Base-by-base conservation (phyloP, 192 early-diverging fungal species). In the Gigaspora rosea region DNA sequence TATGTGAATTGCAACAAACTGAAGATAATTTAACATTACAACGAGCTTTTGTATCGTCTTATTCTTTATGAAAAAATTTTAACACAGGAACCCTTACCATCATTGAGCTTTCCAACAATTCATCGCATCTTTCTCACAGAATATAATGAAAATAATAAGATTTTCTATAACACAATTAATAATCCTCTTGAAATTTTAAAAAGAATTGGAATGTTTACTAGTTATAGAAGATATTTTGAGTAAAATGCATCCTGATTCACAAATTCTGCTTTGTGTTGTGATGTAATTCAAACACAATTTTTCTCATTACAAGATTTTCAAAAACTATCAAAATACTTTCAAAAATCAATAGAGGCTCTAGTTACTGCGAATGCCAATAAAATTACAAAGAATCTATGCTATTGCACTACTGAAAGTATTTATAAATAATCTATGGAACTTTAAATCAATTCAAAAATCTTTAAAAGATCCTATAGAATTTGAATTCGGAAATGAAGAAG, bases 321-420 rank as follows among this genome's bases (percentile, higher is more conserved):
- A 16, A 5, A 51, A 11, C 48, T 79, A 27, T 50, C 52, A 8
- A 8, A 32, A 11, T 47, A 51, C 15, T 66, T 79, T 18, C 11
- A 6, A n/a, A 8, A 46, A 20, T 64, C 73, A 13, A 47, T 27
- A 15, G 48, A 75, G 36, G 33, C 48, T 35, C 48, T 79, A 32
- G 22, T 32, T 47, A 16, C 50, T 13, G 47, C 22, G 9, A 35
- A 41, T 33, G 3, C 32, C 6, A 32, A 47, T n/a, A 50, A 36
- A 4, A 9, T 65, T 79, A 35, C 78, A 79, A 35, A n/a, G 52
- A 15, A 65, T 79, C 41, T 65, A 33, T 22, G n/a, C 78, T 0
- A 57, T 79, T 65, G 57, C 72, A 15, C 63, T 75, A 8, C 15
- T 79, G 8, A 79, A 79, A 72, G 32, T 58, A 52, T 79, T 79